Conservation (phyloP, 2,329 filamentous ascomycete genomes). For the Trichoderma sp. region DNA sequence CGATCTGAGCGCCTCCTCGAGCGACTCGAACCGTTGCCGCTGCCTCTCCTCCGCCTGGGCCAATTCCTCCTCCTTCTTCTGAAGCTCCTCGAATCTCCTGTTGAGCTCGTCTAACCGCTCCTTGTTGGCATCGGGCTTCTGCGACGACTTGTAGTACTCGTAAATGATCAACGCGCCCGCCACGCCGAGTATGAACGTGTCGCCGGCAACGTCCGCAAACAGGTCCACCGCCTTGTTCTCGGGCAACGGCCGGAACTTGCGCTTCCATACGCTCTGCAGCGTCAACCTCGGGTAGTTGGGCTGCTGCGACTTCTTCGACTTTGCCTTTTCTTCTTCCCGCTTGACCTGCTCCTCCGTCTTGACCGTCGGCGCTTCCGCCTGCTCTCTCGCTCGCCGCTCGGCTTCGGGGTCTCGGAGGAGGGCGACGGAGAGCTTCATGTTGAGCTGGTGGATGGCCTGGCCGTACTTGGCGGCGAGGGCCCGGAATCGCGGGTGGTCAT, state of each 20-base stretch:
- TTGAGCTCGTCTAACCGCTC: conserved; percentile 57
- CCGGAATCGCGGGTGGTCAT: conserved; percentile 65
- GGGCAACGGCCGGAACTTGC: conserved; percentile 64
- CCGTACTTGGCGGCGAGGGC: conserved; percentile 63
- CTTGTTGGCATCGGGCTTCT: conserved; percentile 61
- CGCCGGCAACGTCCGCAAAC: conserved; percentile 67
- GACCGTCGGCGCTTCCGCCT: conserved; percentile 64
- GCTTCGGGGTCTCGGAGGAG: conserved; percentile 60
- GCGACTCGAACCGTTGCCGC: conserved; percentile 50
- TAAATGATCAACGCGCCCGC: conserved; percentile 61
- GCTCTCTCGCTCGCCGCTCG: conserved; percentile 61
- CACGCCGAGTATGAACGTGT: conserved; percentile 64
- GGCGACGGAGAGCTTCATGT: conserved; percentile 65
- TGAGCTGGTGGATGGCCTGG: conserved; percentile 66
- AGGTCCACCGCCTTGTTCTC: conserved; percentile 67
- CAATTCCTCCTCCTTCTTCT: conserved; percentile 53
- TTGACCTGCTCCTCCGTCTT: conserved; percentile 64
- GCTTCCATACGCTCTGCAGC: conserved; percentile 60
- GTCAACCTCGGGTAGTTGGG: conserved; percentile 7
- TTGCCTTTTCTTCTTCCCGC: conserved; percentile 55
- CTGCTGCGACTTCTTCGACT: conserved; percentile 40
- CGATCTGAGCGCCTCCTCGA: conserved; percentile 57
- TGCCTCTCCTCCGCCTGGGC: conserved; percentile 50
- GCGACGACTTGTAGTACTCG: conserved; percentile 61
- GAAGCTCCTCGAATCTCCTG: conserved; percentile 52